phyloP scores from a whole-genome alignment of 352 stramenopile genomes.

The Pythium scleroteichum region DNA sequence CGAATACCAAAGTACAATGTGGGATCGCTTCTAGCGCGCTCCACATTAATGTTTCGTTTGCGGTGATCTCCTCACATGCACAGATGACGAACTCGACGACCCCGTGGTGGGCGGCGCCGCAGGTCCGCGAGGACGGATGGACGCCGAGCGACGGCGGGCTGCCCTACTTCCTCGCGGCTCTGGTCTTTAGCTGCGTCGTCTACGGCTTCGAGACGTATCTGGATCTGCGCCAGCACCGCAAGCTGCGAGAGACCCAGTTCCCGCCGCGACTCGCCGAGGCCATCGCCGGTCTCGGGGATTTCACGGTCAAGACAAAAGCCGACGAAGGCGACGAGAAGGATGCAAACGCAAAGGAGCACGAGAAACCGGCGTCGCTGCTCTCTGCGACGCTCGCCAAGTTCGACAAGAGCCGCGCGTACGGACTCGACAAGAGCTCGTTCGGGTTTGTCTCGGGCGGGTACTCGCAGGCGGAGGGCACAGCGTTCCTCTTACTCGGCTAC shows the following conservation, averaged over 20 bases:
- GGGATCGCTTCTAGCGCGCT: background rate
- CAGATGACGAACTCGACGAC: conserved; percentile 11
- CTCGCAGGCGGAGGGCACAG: conserved; percentile 78
- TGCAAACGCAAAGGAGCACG: background rate
- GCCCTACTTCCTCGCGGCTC: conserved; percentile 69
- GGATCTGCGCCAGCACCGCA: conserved; percentile 89
- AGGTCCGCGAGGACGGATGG: conserved; percentile 65
- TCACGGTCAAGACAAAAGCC: conserved; percentile 26
- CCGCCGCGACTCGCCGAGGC: conserved; percentile 53
- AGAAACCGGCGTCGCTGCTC: conserved; percentile 59
- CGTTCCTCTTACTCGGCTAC: conserved; percentile 91
- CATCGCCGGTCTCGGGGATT: conserved; percentile 51
- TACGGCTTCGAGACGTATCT: conserved; percentile 94
- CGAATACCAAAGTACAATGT: background rate
- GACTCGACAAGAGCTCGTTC: conserved; percentile 96
- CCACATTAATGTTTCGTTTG: too few species aligned
- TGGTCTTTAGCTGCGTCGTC: conserved; percentile 90
- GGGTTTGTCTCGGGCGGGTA: conserved; percentile 91
- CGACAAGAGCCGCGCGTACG: conserved; percentile 92
- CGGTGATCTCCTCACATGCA: too few species aligned
- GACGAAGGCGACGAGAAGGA: background rate
- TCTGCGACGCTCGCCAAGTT: conserved; percentile 91
- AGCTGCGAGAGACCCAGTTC: conserved; percentile 83
- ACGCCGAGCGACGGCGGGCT: conserved; percentile 28
- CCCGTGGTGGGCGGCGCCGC: conserved; percentile 51